phyloP scores from a whole-genome alignment of 1,284 basidiomycete species.

The Coniophora puteana region DNA sequence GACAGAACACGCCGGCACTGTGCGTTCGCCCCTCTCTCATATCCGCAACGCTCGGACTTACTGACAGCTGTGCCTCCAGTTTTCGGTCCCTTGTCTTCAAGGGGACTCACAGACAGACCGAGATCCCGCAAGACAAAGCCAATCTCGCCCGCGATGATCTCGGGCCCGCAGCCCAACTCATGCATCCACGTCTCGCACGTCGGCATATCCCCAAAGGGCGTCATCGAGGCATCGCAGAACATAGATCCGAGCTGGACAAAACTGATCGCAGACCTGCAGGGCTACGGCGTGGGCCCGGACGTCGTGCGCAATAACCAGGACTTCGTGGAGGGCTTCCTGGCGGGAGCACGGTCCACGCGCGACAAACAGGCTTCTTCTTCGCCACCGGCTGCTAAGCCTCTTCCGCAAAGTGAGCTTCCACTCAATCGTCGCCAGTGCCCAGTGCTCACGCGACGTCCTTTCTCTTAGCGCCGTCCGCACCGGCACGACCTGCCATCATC shows the following conservation, averaged over 20 bases:
- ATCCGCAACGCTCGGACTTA: conserved; percentile 3
- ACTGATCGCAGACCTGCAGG: conserved; percentile 60
- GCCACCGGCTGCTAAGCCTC: too few relatives aligned
- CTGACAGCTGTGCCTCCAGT: conserved; percentile 14
- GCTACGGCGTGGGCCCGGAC: conserved; percentile 52
- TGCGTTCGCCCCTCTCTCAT: conserved; percentile 11
- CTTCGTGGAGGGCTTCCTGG: conserved; percentile 67
- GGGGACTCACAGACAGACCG: too few relatives aligned
- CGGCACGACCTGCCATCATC: background rate
- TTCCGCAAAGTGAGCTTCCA: too few relatives aligned
- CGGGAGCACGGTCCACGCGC: conserved; percentile 18
- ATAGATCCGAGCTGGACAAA: conserved; percentile 78
- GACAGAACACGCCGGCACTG: conserved; percentile 31
- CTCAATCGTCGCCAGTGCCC: too few relatives aligned
- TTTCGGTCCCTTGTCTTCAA: conserved; percentile 23
- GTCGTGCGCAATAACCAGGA: conserved; percentile 58
- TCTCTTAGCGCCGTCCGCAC: background rate
- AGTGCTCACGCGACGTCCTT: too few relatives aligned
- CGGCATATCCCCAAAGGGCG: conserved; percentile 66
- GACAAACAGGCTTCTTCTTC: conserved; percentile 1
- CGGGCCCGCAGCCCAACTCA: conserved; percentile 66
- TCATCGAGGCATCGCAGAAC: conserved; percentile 69
- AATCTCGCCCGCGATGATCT: conserved; percentile 61
- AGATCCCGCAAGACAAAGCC: conserved; percentile 27
- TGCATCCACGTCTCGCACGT: conserved; percentile 90